Evolutionary conservation across 108 stramenopile genomes (phyloP).

Genomic region (Schizochytrium sp.): DNA sequence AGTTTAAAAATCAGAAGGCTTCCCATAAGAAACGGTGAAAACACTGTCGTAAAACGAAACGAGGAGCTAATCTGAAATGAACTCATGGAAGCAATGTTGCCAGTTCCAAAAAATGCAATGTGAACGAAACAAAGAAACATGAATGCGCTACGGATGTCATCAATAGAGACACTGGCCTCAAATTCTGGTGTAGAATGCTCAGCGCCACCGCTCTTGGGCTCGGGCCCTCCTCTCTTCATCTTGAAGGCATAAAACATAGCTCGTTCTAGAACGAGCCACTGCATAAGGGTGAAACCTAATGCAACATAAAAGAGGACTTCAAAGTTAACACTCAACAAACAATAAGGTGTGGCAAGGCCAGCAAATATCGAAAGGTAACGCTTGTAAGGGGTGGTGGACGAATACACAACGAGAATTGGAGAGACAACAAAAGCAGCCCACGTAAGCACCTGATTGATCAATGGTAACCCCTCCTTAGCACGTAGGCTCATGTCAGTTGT

Average conservation of each 20-base stretch:
- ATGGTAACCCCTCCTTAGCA: slow-evolving; percentile 12
- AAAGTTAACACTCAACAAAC: slow-evolving; percentile 16
- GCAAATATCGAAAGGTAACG: slow-evolving; percentile 50
- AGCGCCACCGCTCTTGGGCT: too few species aligned
- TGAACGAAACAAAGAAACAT: slow-evolving; percentile 53
- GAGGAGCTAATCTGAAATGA: slow-evolving; percentile 56
- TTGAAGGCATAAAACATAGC: slow-evolving; percentile 18
- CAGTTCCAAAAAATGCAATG: slow-evolving; percentile 60
- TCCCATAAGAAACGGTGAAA: slow-evolving; percentile 55
- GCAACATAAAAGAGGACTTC: slow-evolving; percentile 45
- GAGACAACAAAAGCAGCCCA: not conserved
- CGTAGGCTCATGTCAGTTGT: slow-evolving; percentile 35
- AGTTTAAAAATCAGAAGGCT: not conserved
- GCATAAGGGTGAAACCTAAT: slow-evolving; percentile 49
- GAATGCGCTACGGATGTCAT: slow-evolving; percentile 55
- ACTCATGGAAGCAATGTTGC: slow-evolving; percentile 57
- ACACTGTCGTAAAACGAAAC: slow-evolving; percentile 16
- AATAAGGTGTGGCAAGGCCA: slow-evolving; percentile 3
- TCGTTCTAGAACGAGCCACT: slow-evolving; percentile 43
- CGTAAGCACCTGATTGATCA: slow-evolving; percentile 16
- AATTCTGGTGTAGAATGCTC: too few species aligned
- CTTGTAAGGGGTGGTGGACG: slow-evolving; percentile 45
- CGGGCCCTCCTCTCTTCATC: not conserved
- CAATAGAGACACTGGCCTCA: slow-evolving; percentile 18
- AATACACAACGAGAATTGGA: not conserved